Evolutionary conservation across 495 filamentous ascomycete species (phyloP).

Genomic region (Hypoxylon crocopeplum): DNA sequence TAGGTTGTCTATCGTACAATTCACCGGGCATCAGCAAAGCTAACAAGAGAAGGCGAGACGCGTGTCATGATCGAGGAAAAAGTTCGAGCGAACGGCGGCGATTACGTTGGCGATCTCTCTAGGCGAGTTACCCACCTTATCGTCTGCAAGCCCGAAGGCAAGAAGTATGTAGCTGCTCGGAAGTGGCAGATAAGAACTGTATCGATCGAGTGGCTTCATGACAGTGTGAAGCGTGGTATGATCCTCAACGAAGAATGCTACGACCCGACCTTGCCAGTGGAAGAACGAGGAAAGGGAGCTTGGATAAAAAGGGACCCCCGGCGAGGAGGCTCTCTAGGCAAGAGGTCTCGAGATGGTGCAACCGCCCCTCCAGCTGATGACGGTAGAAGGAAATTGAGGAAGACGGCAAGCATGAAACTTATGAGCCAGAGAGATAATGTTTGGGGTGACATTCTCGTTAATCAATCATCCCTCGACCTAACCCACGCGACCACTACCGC

Average conservation of each 20-base stretch:
- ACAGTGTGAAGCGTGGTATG: slow-evolving; percentile 92
- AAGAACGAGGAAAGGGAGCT: slow-evolving; percentile 78
- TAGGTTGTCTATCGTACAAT: slow-evolving; percentile 48
- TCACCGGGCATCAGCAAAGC: slow-evolving; percentile 2
- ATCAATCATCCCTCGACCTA: slow-evolving; percentile 35
- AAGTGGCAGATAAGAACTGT: slow-evolving; percentile 81
- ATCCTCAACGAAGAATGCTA: slow-evolving; percentile 84
- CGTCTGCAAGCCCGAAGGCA: slow-evolving; percentile 75
- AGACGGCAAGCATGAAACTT: slow-evolving; percentile 80
- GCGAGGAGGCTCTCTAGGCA: slow-evolving; percentile 45
- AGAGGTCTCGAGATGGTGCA: slow-evolving; percentile 43
- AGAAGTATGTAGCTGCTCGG: slow-evolving; percentile 86
- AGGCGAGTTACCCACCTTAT: slow-evolving; percentile 87
- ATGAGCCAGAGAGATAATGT: slow-evolving; percentile 79
- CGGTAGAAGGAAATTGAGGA: slow-evolving; percentile 75
- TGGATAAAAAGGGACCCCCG: slow-evolving; percentile 67
- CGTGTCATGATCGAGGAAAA: slow-evolving; percentile 68
- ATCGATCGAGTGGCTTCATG: slow-evolving; percentile 80
- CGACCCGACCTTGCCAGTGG: slow-evolving; percentile 69
- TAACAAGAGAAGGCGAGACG: slow-evolving; percentile 62
- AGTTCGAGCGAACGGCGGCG: slow-evolving; percentile 72
- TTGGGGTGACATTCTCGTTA: slow-evolving; percentile 84
- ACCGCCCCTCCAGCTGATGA: slow-evolving; percentile 40
- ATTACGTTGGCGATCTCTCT: slow-evolving; percentile 86
- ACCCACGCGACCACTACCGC: slow-evolving; percentile 5